Conservation (phyloP, 257 asterid genomes). For the Solanum lignicaule region DNA sequence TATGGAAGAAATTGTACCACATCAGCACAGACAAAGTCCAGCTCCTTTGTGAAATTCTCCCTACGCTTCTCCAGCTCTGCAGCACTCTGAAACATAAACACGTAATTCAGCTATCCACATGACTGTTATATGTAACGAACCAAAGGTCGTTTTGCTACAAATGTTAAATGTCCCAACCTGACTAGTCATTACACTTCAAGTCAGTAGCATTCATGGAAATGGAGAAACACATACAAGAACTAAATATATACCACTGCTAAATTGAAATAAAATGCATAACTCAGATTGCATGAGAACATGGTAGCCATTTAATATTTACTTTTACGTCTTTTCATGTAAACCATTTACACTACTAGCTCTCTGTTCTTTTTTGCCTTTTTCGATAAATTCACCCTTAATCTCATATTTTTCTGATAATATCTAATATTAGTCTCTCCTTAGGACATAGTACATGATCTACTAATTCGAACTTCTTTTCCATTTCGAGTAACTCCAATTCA, state of each 20-base stretch:
- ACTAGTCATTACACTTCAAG: not conserved
- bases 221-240: not conserved
- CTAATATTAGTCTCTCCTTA: not conserved
- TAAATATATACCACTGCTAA: not conserved
- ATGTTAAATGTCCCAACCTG: not conserved
- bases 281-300: not conserved
- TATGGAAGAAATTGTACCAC: constrained; percentile 46
- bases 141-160: not conserved
- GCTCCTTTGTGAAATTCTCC: constrained; percentile 85
- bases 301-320: not conserved
- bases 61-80: constrained; percentile 81
- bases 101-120: not conserved
- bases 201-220: not conserved
- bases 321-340: no score
- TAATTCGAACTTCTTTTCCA: not conserved
- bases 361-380: not conserved
- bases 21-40: constrained; percentile 84
- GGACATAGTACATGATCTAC: not conserved
- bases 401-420: not conserved
- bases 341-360: not conserved
- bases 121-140: not conserved
- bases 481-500: not conserved
- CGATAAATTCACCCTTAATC: not conserved
- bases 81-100: constrained; percentile 48
- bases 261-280: not conserved